Percentiles rank a stretch among this genome's conserved stretches.
Evolutionary conservation across 108 stramenopile genomes (phyloP).

Genomic region (Cylindrotheca closterium): DNA sequence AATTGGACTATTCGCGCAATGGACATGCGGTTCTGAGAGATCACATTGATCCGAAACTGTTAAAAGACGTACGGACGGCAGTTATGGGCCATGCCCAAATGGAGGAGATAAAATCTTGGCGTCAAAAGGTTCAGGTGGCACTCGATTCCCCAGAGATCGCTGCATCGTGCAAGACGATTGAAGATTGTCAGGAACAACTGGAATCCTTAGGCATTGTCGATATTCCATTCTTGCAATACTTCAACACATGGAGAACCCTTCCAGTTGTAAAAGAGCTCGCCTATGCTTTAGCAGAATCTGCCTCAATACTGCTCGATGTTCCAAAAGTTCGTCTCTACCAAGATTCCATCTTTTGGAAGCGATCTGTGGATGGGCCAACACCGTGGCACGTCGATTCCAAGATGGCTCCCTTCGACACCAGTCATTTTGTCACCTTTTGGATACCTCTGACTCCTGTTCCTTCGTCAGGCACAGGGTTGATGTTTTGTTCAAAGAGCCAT

Average conservation of each 20-base stretch:
- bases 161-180: conserved; percentile 36
- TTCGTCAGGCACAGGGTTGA: conserved; percentile 53
- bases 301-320: conserved; percentile 60
- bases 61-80: conserved; percentile 36
- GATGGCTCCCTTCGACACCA: conserved; percentile 89
- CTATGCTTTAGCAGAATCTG: conserved; percentile 43
- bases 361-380: conserved; percentile 72
- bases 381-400: conserved; percentile 86
- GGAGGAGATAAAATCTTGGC: conserved; percentile 62
- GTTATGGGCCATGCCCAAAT: conserved; percentile 37
- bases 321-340: conserved; percentile 80
- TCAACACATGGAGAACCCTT: conserved; percentile 69
- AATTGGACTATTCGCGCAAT: conserved; percentile 69
- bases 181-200: conserved; percentile 52
- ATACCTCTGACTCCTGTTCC: conserved; percentile 73
- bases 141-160: conserved; percentile 30
- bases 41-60: conserved; percentile 40
- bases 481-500: conserved; percentile 75
- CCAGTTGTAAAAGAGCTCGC: conserved; percentile 50
- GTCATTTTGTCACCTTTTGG: conserved; percentile 86
- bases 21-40: conserved; percentile 78
- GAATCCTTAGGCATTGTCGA: conserved; percentile 39
- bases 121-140: conserved; percentile 84
- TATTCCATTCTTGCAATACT: conserved; percentile 85
- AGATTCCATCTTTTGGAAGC: conserved; percentile 84